phyloP scores from a whole-genome alignment of 768 basidiomycete genomes.

The Leccinum subgranulosum region DNA sequence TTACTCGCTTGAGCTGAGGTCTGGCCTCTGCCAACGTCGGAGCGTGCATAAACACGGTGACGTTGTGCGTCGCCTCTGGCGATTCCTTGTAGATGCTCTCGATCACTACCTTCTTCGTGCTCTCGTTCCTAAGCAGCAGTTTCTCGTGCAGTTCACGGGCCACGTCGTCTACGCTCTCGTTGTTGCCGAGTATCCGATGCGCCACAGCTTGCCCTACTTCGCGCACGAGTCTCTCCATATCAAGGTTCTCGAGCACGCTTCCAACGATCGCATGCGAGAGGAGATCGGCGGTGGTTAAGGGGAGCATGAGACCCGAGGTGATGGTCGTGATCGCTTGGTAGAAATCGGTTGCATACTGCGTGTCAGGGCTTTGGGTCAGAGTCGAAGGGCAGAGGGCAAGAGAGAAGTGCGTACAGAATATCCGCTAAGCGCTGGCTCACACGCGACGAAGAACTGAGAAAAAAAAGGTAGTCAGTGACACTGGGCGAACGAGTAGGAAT shows the following conservation, averaged over 20 bases:
- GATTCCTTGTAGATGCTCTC: conserved; percentile 96
- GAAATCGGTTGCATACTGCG: conserved; percentile 87
- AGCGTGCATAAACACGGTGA: conserved; percentile 77
- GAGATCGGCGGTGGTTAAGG: conserved; percentile 91
- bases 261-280: conserved; percentile 96
- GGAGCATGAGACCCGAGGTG: conserved; percentile 94
- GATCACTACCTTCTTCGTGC: conserved; percentile 94
- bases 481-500: conserved; percentile 1
- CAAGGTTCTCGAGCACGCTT: conserved; percentile 94
- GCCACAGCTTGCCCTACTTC: conserved; percentile 95
- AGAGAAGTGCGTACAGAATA: conserved; percentile 61
- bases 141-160: conserved; percentile 92
- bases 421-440: conserved; percentile 92
- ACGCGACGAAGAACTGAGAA: conserved; percentile 94
- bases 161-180: conserved; percentile 96
- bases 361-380: conserved; percentile 15
- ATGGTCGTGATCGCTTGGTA: conserved; percentile 90
- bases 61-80: conserved; percentile 86
- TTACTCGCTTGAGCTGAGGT: conserved; percentile 75
- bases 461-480: conserved; percentile 2
- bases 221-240: conserved; percentile 94
- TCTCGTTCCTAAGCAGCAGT: conserved; percentile 87
- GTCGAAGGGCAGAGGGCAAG: conserved; percentile 15
- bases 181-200: conserved; percentile 85
- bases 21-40: conserved; percentile 68